Conservation (phyloP, 176 grass and related monocot genomes). For the Raddia distichophylla region DNA sequence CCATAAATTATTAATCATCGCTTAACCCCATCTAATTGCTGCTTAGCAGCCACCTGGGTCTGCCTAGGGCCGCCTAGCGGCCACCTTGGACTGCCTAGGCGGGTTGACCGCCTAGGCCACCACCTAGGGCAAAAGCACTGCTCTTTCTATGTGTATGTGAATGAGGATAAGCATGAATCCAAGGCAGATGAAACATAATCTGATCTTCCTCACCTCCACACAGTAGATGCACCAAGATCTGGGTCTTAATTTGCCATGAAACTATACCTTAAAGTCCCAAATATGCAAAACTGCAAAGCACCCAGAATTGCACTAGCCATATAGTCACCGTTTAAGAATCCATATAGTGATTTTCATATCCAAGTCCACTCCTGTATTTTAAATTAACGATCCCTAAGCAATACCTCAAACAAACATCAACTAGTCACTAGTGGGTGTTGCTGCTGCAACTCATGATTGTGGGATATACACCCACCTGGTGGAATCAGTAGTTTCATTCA, state of each 20-base stretch:
- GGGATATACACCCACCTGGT: slow-evolving; percentile 24
- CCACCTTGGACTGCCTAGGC: too few species aligned
- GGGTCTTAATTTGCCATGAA: not conserved
- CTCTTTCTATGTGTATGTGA: slow-evolving; percentile 27
- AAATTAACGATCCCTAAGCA: slow-evolving; percentile 20
- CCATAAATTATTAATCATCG: too few species aligned
- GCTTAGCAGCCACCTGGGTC: too few species aligned
- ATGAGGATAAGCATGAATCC: slow-evolving; percentile 18
- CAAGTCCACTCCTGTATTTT: slow-evolving; percentile 7
- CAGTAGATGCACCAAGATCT: not conserved
- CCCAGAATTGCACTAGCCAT: slow-evolving; percentile 1
- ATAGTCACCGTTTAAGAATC: not conserved
- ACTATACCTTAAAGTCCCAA: not conserved
- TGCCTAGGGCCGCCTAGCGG: too few species aligned
- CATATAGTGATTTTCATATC: not conserved
- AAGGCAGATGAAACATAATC: slow-evolving; percentile 8
- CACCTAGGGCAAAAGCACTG: not conserved
- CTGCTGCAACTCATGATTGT: not conserved
- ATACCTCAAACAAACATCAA: slow-evolving; percentile 7
- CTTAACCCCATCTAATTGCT: too few species aligned
- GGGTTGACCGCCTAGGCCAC: too few species aligned
- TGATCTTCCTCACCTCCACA: slow-evolving; percentile 10
- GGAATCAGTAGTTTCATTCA: slow-evolving; percentile 35
- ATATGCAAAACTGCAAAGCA: slow-evolving; percentile 22
- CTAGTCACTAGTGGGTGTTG: not conserved